Evolutionary conservation across 2,329 filamentous ascomycete species (phyloP), one percentile per base, ranked within the genome.

Genomic region (Colletotrichum tamarilloi): DNA sequence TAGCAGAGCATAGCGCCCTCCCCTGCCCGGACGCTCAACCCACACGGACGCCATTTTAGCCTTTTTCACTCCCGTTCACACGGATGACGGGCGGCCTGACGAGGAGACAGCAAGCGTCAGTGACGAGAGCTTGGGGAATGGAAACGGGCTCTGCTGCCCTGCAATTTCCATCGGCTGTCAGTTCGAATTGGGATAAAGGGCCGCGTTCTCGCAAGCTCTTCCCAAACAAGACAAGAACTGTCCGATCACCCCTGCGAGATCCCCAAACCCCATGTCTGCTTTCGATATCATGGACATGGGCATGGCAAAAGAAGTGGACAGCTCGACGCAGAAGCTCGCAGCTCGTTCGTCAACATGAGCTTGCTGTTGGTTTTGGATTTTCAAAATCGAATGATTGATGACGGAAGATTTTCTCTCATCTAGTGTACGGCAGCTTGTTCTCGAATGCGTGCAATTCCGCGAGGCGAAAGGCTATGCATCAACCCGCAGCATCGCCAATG

Each of bases 201-300:
- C 68, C 68, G 72, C 63, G 19, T n/a, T 55, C 55, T 77, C 75
- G 76, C 76, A 77, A 76, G 67, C 74, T 67, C 65, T 75, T 56
- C 74, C 74, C 8, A 60, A 76, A 71, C 14, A 62, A 62, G 68
- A 72, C 22, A 67, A 60, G 53, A 73, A 53, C 62, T 72, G 62
- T 22, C 56, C 70, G 24, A n/a, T 32, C n/a, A 7, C 65, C 74
- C 68, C 67, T 73, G 68, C 28, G 49, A 72, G 60, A 73, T 71
- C 28, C 67, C 56, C 62, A 62, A 56, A 53, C 56, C 53, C 71
- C 59, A 60, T 69, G 66, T 49, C 59, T 64, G 66, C 46, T 69
- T 16, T 60, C 66, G 53, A 59, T 60, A 73, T 73, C 70, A 59
- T 35, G 55, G 42, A 59, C 66, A 69, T 49, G 59, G 59, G 26